phyloP scores from a whole-genome alignment of 192 early-diverging fungal genomes.

The Umbelopsis isabellina region DNA sequence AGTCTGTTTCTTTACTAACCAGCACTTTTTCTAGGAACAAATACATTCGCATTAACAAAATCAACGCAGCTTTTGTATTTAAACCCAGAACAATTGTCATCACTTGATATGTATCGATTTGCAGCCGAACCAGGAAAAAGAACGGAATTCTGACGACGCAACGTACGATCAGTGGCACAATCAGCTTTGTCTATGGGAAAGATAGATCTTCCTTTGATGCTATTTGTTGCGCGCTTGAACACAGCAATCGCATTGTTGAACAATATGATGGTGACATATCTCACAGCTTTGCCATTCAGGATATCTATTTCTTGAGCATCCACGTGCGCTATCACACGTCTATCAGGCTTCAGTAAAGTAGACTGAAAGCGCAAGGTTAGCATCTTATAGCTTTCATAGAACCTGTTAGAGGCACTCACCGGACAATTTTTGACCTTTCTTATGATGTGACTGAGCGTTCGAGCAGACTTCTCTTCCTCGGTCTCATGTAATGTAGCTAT shows the following conservation, averaged over 20 bases:
- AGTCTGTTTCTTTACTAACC: background rate
- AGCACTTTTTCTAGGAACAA: background rate
- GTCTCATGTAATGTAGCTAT: constrained; percentile 1
- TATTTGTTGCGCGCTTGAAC: background rate
- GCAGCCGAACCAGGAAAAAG: background rate
- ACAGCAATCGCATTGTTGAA: background rate
- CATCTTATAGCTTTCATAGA: background rate
- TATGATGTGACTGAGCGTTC: background rate
- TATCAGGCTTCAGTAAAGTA: background rate
- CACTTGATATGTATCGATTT: background rate
- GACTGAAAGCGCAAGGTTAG: background rate
- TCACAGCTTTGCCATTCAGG: constrained; percentile 3
- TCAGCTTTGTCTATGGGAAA: background rate
- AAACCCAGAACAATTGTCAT: background rate
- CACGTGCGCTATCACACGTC: background rate
- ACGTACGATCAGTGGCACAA: background rate
- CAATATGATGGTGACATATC: constrained; percentile 3
- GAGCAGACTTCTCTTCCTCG: constrained; percentile 3
- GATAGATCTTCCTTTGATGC: background rate
- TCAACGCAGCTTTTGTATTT: constrained; percentile 7
- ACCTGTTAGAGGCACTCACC: background rate
- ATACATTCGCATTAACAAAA: background rate
- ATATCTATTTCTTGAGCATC: constrained; percentile 16
- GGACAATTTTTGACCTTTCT: constrained; percentile 1
- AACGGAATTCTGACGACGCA: background rate